Conservation (phyloP, 208 protist species). For the Leishmania guyanensis region DNA sequence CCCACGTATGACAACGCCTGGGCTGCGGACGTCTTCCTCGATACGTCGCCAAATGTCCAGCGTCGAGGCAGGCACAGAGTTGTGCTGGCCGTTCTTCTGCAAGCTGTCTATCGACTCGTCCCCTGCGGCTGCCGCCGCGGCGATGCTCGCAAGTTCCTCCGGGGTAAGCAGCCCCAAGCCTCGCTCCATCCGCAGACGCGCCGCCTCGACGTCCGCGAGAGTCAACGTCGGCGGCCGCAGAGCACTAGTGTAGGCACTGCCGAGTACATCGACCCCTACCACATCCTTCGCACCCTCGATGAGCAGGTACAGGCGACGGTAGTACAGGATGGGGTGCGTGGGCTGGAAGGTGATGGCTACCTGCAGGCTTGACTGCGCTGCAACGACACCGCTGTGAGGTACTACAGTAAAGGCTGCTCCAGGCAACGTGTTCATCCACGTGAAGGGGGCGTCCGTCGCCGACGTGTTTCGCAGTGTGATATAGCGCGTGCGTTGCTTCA, state of each 20-base stretch:
- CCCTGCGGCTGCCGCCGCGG: conserved; percentile 19
- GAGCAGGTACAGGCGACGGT: conserved; percentile 79
- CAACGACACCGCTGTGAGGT: conserved; percentile 53
- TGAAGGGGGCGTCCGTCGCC: conserved; percentile 23
- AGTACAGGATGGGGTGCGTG: conserved; percentile 79
- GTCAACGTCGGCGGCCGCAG: conserved; percentile 66
- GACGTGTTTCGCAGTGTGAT: conserved; percentile 61
- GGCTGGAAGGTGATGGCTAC: conserved; percentile 80
- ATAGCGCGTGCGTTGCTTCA: conserved; percentile 33
- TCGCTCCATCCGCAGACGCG: conserved; percentile 47
- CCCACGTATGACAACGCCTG: conserved; percentile 19
- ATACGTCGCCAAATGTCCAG: conserved; percentile 27
- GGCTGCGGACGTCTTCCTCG: conserved; percentile 27
- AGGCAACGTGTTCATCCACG: conserved; percentile 32
- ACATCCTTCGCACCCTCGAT: conserved; percentile 48
- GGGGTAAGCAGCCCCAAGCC: conserved; percentile 70
- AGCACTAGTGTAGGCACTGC: conserved; percentile 70
- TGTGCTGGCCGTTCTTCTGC: background rate
- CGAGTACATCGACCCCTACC: conserved; percentile 84
- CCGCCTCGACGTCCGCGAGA: conserved; percentile 61
- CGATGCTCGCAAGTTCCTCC: conserved; percentile 57
- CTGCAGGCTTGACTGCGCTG: conserved; percentile 41
- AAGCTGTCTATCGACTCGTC: background rate
- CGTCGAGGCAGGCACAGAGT: background rate
- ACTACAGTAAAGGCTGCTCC: conserved; percentile 73